These are phyloP conservation scores for Selaginella tamariscina DNA, from an alignment of 75 land plant genomes.

Conservation along the genomic window DNA sequence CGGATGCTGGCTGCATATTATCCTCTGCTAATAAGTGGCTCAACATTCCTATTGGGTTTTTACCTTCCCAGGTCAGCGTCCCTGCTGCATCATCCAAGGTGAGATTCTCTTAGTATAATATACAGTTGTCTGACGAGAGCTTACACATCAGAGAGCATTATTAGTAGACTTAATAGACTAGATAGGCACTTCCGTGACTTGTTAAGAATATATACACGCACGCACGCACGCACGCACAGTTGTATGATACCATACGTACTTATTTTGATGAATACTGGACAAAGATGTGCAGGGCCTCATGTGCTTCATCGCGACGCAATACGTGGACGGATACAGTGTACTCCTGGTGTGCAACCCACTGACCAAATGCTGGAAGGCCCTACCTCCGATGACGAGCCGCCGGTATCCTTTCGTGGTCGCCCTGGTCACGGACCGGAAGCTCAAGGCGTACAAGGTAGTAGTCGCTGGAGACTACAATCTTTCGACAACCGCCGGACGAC, in stretches of 20 bases:
- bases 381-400: conserved; percentile 27
- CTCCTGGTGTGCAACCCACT: conserved; percentile 50
- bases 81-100: conserved; percentile 66
- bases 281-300: no score
- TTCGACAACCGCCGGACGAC: conserved; percentile 9
- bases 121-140: no score
- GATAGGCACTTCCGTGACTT: no score
- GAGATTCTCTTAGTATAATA: no score
- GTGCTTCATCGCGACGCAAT: conserved; percentile 32
- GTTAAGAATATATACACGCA: no score
- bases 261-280: no score
- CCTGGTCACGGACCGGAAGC: conserved; percentile 46
- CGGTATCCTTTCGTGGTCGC: conserved; percentile 30
- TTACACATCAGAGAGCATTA: no score
- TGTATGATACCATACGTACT: no score
- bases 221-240: no score
- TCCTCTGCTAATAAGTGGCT: conserved; percentile 37
- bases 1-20: conserved; percentile 39
- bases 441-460: conserved; percentile 50
- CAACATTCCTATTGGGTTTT: conserved; percentile 27
- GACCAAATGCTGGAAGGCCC: conserved; percentile 31
- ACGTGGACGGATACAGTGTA: conserved; percentile 19
- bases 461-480: conserved; percentile 19
- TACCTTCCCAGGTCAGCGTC: conserved; percentile 16
- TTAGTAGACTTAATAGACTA: no score